phyloP scores from a whole-genome alignment of 2,329 filamentous ascomycete species.

The Botryosphaeria dothidea region DNA sequence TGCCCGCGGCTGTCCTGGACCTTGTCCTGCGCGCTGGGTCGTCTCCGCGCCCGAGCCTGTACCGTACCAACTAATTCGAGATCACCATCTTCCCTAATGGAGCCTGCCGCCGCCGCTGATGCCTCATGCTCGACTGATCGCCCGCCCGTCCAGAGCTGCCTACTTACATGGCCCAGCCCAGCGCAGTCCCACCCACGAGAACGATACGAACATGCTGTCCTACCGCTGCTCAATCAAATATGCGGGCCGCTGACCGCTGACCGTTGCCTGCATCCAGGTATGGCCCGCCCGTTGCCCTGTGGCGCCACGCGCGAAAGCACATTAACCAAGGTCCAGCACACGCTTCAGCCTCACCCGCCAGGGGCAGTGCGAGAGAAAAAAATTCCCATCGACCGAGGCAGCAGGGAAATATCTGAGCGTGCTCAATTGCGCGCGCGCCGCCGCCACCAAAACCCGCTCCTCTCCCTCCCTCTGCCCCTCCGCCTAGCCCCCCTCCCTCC shows the following conservation, averaged over 20 bases:
- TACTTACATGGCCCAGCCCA: not conserved
- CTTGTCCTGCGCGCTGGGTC: slow-evolving; percentile 12
- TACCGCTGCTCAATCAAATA: slow-evolving; percentile 13
- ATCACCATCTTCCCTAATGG: slow-evolving; percentile 18
- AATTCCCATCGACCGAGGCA: slow-evolving; percentile 4
- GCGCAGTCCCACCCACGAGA: slow-evolving; percentile 13
- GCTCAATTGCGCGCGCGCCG: not conserved
- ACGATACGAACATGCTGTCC: slow-evolving; percentile 16
- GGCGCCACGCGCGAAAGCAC: not conserved
- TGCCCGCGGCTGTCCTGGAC: slow-evolving; percentile 4
- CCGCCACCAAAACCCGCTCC: too few species aligned
- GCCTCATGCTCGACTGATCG: slow-evolving; percentile 12
- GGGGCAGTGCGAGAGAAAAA: not conserved
- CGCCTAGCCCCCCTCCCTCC: not conserved
- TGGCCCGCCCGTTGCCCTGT: not conserved
- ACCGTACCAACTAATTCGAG: slow-evolving; percentile 10
- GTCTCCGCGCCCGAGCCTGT: slow-evolving; percentile 14
- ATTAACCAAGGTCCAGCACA: not conserved
- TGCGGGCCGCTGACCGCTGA: slow-evolving; percentile 14
- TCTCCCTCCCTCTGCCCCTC: not conserved
- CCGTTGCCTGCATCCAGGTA: slow-evolving; percentile 8
- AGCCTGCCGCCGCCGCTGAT: slow-evolving; percentile 19
- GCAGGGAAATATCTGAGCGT: not conserved
- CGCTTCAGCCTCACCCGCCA: slow-evolving; percentile 13
- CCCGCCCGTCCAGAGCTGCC: not conserved